phyloP scores from a whole-genome alignment of 306 rosid genomes.

The Corylus americana region DNA sequence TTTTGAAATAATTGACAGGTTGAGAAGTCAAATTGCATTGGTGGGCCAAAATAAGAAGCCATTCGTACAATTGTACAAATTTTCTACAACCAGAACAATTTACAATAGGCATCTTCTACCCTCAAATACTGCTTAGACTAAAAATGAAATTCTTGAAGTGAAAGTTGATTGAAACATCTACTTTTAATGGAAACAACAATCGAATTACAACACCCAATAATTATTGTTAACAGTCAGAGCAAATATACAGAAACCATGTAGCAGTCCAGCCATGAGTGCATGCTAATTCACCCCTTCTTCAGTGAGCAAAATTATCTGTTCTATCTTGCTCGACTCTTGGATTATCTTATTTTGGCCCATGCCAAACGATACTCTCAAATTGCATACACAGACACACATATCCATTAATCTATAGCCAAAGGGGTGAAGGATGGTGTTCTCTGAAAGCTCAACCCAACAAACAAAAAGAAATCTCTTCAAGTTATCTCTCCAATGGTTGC shows the following conservation, averaged over 20 bases:
- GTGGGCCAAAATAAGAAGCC: background rate
- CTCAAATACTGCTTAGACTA: background rate
- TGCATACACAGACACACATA: too few species aligned
- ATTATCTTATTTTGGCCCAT: background rate
- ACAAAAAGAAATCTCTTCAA: background rate
- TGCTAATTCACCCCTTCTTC: background rate
- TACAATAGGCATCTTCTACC: background rate
- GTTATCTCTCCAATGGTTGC: slow-evolving; percentile 45
- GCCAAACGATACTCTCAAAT: background rate
- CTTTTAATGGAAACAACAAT: background rate
- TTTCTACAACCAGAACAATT: background rate
- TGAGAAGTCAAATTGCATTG: background rate
- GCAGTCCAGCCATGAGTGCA: background rate
- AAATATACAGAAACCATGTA: background rate
- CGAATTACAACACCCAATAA: background rate
- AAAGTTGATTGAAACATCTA: background rate
- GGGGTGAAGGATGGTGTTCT: background rate
- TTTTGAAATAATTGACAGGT: background rate
- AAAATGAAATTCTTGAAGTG: background rate
- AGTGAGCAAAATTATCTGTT: background rate
- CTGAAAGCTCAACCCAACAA: background rate
- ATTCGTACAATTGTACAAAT: background rate
- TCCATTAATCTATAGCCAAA: background rate
- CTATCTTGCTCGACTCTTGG: background rate
- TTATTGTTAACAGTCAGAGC: background rate